Evolutionary conservation across 202 grass and related monocot species (phyloP).

Genomic region (Bolboschoenoplectus hybrid): DNA sequence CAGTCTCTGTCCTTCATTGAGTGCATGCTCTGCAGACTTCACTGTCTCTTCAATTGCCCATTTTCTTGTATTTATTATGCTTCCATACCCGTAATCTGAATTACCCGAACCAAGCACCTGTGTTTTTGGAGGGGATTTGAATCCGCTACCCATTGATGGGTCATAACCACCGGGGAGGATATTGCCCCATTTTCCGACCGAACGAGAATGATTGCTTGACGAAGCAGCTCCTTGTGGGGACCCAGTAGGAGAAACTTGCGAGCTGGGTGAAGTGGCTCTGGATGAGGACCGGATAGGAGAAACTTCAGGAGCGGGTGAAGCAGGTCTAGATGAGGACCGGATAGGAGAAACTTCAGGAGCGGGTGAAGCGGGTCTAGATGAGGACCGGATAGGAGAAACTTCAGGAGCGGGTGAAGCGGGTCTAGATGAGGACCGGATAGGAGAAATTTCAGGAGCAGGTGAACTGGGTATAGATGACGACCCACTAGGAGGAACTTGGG

Average conservation of each 20-base stretch:
- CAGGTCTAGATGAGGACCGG: too few species aligned
- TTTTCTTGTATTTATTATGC: not conserved
- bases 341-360: too few species aligned
- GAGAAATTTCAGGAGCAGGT: too few species aligned
- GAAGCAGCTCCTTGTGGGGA: not conserved
- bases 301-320: too few species aligned
- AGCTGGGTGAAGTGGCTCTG: not conserved
- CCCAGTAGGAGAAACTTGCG: not conserved
- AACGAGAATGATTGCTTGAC: not conserved
- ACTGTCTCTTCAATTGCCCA: not conserved
- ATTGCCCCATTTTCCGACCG: not conserved
- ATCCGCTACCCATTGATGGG: not conserved
- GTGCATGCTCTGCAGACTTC: not conserved
- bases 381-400: too few species aligned
- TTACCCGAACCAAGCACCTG: not conserved
- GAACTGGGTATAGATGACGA: too few species aligned
- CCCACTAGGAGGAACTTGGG: too few species aligned
- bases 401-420: too few species aligned
- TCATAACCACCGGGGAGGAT: not conserved
- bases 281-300: too few species aligned
- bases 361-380: too few species aligned
- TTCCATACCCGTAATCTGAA: slow-evolving; percentile 7
- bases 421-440: too few species aligned
- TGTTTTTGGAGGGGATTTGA: slow-evolving; percentile 8
- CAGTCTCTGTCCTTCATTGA: not conserved